phyloP scores from a whole-genome alignment of 2,329 filamentous ascomycete species.

The Metarhizium guizhouense region DNA sequence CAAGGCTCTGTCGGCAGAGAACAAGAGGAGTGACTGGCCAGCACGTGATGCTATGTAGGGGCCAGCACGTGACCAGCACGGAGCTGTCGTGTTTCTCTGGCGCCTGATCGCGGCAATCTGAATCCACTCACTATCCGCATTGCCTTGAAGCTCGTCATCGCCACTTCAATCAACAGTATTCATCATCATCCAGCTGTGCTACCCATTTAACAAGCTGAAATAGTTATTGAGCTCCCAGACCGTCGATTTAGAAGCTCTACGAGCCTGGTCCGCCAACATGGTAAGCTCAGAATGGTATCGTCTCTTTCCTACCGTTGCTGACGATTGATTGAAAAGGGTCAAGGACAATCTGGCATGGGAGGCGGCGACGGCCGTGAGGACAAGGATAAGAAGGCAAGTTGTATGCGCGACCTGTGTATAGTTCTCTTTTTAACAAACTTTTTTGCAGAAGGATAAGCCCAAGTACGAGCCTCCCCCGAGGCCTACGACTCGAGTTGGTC shows the following conservation, averaged over 20 bases:
- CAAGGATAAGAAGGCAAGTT: conserved; percentile 83
- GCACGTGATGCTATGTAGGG: neutral
- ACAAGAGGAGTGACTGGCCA: too few relatives aligned
- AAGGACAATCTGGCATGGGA: conserved; percentile 81
- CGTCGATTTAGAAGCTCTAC: conserved; percentile 12
- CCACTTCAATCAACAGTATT: conserved; percentile 5
- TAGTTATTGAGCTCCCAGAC: neutral
- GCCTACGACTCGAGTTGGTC: conserved; percentile 91
- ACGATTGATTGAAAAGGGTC: conserved; percentile 45
- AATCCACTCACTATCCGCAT: conserved; percentile 15
- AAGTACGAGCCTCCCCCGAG: conserved; percentile 98
- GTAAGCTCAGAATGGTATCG: conserved; percentile 15
- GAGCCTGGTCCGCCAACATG: conserved; percentile 26
- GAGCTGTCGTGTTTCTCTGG: conserved; percentile 37
- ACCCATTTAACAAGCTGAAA: neutral
- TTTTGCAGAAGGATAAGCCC: conserved; percentile 87
- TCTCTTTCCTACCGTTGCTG: neutral
- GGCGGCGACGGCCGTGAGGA: conserved; percentile 71
- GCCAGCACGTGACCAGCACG: conserved; percentile 1
- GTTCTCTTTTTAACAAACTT: conserved; percentile 11
- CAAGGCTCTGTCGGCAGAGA: too few relatives aligned
- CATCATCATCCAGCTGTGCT: conserved; percentile 1
- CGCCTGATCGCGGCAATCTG: conserved; percentile 27
- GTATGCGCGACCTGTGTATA: neutral
- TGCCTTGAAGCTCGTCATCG: conserved; percentile 14